These are phyloP conservation scores for Sonneratia alba DNA, from an alignment of 345 rosid species.

Conservation along the genomic window DNA sequence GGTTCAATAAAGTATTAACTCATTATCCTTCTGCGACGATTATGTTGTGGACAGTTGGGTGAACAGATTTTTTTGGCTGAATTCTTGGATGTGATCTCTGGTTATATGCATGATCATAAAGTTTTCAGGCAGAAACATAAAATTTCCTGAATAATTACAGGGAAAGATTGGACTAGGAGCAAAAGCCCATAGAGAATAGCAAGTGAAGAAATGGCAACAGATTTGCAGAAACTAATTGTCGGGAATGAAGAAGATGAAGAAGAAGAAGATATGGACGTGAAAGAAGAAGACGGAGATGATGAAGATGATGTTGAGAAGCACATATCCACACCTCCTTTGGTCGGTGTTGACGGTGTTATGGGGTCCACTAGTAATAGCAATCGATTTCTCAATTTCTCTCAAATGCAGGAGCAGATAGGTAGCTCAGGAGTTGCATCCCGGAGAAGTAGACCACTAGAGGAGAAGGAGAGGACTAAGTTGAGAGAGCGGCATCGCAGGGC, in stretches of 20 bases:
- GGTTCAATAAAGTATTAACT: not conserved
- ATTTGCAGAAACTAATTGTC: slow-evolving; percentile 64
- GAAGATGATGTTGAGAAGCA: slow-evolving; percentile 46
- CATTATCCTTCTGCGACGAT: not conserved
- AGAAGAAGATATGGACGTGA: slow-evolving; percentile 82
- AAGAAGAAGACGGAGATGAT: slow-evolving; percentile 73
- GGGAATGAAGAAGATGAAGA: slow-evolving; percentile 73
- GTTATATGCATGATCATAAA: not conserved
- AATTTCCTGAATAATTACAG: not conserved
- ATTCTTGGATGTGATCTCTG: not conserved
- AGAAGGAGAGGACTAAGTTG: slow-evolving; percentile 92
- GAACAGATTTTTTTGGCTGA: not conserved
- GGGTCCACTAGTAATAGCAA: slow-evolving; percentile 33
- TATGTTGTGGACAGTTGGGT: not conserved
- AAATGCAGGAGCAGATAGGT: slow-evolving; percentile 65
- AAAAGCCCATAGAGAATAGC: not conserved
- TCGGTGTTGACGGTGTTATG: slow-evolving; percentile 36
- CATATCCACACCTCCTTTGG: slow-evolving; percentile 29
- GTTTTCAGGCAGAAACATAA: not conserved
- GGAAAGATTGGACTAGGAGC: not conserved
- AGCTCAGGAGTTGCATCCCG: slow-evolving; percentile 73
- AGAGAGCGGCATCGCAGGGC: slow-evolving; percentile 97
- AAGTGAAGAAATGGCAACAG: slow-evolving; percentile 55
- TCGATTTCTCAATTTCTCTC: slow-evolving; percentile 52
- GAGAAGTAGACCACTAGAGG: slow-evolving; percentile 79